Evolutionary conservation across 306 rosid genomes (phyloP).

Genomic region (Citrullus amarus): DNA sequence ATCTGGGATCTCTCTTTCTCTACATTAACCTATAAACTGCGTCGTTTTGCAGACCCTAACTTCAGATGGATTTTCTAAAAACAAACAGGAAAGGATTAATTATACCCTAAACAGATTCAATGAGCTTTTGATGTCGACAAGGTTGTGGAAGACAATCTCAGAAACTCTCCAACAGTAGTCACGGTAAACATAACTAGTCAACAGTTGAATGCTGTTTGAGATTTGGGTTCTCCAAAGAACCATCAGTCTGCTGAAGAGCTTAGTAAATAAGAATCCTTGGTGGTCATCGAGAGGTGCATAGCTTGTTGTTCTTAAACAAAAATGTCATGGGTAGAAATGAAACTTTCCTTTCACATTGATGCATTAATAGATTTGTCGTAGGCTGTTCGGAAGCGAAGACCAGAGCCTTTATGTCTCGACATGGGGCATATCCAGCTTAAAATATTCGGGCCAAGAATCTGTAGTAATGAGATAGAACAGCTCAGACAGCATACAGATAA

Average conservation of each 20-base stretch:
- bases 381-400: conserved; percentile 51
- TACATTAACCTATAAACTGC: not conserved
- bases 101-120: not conserved
- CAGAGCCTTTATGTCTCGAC: conserved; percentile 62
- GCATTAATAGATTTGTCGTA: conserved; percentile 29
- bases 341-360: conserved; percentile 37
- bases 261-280: not conserved
- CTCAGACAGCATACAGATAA: not conserved
- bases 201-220: not conserved
- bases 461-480: conserved; percentile 6
- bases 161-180: not conserved
- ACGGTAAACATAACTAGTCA: not conserved
- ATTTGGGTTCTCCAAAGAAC: not conserved
- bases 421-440: conserved; percentile 70
- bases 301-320: not conserved
- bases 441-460: conserved; percentile 82
- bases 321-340: not conserved
- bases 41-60: not conserved
- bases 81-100: not conserved
- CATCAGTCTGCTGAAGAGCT: not conserved
- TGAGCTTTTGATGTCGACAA: not conserved
- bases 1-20: conserved; percentile 5
- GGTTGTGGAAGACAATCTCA: not conserved
- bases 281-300: not conserved
- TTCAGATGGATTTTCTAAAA: not conserved